A percentile compares a stretch with the other conserved stretches of the same genome.
Conservation (phyloP, 305 asterid species). For the Salvia sclarea region DNA sequence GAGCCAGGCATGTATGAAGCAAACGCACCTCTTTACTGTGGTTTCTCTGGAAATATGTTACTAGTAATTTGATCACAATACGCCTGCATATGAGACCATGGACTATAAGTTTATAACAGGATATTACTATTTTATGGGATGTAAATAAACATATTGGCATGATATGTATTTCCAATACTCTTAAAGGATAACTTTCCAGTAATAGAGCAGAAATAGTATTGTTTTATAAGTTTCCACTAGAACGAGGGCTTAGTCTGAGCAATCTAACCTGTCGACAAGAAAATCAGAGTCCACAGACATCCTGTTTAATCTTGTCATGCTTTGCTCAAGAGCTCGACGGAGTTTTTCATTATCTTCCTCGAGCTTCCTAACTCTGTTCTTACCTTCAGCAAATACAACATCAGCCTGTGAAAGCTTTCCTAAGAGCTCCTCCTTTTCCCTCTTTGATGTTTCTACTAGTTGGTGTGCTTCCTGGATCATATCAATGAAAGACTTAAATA, state of each 20-base stretch:
- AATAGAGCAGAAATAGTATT: not conserved
- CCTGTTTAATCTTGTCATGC: slow-evolving; percentile 95
- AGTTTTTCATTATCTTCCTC: slow-evolving; percentile 94
- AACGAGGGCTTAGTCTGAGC: not conserved
- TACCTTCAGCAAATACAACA: slow-evolving; percentile 61
- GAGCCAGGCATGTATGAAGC: slow-evolving; percentile 17
- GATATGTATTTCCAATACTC: not conserved
- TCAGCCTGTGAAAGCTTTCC: slow-evolving; percentile 69
- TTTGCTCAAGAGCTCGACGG: slow-evolving; percentile 90
- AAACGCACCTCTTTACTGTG: slow-evolving; percentile 86
- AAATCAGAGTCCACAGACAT: slow-evolving; percentile 97
- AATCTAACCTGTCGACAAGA: slow-evolving; percentile 88
- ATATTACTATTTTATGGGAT: not conserved
- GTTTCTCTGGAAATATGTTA: slow-evolving; percentile 91
- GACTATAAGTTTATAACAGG: slow-evolving; percentile 8
- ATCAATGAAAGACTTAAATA: slow-evolving; percentile 10
- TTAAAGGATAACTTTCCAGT: slow-evolving; percentile 11
- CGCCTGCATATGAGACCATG: slow-evolving; percentile 61
- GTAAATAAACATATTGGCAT: not conserved
- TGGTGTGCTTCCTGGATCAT: slow-evolving; percentile 71
- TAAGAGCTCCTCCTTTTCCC: slow-evolving; percentile 70
- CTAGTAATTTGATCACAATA: slow-evolving; percentile 88
- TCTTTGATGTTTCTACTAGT: slow-evolving; percentile 54
- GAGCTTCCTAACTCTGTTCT: slow-evolving; percentile 72
- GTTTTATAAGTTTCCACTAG: slow-evolving; percentile 6